Percentiles rank a stretch among this genome's conserved stretches.
These are phyloP conservation scores for Cyclotella kingstonii DNA, from an alignment of 108 stramenopile genomes.

Conservation along the genomic window DNA sequence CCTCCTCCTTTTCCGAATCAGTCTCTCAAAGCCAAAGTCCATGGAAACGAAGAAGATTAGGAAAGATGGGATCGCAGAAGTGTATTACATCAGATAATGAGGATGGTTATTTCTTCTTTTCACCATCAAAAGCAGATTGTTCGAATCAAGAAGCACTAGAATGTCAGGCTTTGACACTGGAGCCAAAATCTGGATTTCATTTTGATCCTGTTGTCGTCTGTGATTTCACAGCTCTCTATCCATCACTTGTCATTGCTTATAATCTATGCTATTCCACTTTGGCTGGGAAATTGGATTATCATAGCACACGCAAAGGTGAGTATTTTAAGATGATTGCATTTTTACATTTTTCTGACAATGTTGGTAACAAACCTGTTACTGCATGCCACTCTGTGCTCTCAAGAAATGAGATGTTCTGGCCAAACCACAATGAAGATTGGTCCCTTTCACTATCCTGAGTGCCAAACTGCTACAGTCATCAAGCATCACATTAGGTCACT, in stretches of 20 bases:
- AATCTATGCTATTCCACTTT: slow-evolving; percentile 95
- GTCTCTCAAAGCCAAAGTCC: slow-evolving; percentile 81
- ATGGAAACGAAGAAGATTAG: slow-evolving; percentile 63
- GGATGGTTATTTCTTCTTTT: slow-evolving; percentile 77
- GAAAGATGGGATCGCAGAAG: not conserved
- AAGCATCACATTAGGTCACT: slow-evolving; percentile 76
- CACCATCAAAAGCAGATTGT: slow-evolving; percentile 76
- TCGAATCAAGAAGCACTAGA: slow-evolving; percentile 85
- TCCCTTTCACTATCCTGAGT: slow-evolving; percentile 73
- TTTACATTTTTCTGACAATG: not conserved
- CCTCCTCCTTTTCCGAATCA: slow-evolving; percentile 34
- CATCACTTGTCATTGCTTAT: slow-evolving; percentile 96
- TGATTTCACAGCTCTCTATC: slow-evolving; percentile 97
- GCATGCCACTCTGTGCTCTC: too few species aligned
- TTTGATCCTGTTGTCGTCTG: slow-evolving; percentile 94
- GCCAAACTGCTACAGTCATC: slow-evolving; percentile 67
- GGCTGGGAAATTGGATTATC: slow-evolving; percentile 85
- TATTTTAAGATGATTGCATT: too few species aligned
- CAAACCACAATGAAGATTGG: slow-evolving; percentile 31
- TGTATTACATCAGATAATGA: slow-evolving; percentile 8
- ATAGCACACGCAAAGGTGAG: slow-evolving; percentile 81
- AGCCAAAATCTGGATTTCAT: slow-evolving; percentile 89
- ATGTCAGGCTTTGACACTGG: slow-evolving; percentile 86
- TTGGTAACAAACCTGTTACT: not conserved
- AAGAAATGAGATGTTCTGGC: slow-evolving; percentile 57